Base-by-base conservation (phyloP, 106 monocot species). In the Phalaenopsis equestris region DNA sequence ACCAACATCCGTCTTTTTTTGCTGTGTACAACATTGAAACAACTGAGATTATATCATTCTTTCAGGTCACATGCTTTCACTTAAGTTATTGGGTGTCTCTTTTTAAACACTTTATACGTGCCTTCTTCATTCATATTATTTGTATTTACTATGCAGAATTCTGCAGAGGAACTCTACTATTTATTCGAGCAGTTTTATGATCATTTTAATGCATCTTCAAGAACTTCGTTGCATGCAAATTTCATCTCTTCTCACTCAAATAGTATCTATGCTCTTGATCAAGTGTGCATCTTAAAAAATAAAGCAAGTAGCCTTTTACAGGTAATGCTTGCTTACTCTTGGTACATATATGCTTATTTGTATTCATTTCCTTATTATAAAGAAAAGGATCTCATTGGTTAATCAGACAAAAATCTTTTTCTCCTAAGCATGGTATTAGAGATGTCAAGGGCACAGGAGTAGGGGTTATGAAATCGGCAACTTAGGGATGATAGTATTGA, bases 21-120 rank as follows among this genome's bases (percentile, higher is more conserved):
- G 95, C 91, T 83, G 99, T 99, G 21, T 99, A 99, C 77, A 95
- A 99, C 82, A 99, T 99, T 93, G 99, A 99, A 77, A 88, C 92
- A 57, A 91, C 99, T 19, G 91, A 99, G 49, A 82, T 99, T 87
- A 78, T 95, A 82, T 83, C 95, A 30, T 95, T 99, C 73, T 91
- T 93, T 90, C 95, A 94, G 91, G 99, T 99, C 80, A 16, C 56
- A 6, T 67, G 8, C 55, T 21, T 41, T 73, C 73, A 24, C 24
- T 18, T 15, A n/a, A 74, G 19, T 74, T n/a, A 4, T 43, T 42
- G 19, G 16, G 43, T 72, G 5, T 41, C n/a, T 77, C 30, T 56
- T 77, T 77, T 11, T 24, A 48, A 64, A 18, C 49, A 16, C 45
- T 24, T 38, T 39, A 11, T 73, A 8, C 42, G 14, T 21, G 41